These are phyloP conservation scores for Amphibolis antarctica DNA, from an alignment of 106 monocot species.

Conservation along the genomic window DNA sequence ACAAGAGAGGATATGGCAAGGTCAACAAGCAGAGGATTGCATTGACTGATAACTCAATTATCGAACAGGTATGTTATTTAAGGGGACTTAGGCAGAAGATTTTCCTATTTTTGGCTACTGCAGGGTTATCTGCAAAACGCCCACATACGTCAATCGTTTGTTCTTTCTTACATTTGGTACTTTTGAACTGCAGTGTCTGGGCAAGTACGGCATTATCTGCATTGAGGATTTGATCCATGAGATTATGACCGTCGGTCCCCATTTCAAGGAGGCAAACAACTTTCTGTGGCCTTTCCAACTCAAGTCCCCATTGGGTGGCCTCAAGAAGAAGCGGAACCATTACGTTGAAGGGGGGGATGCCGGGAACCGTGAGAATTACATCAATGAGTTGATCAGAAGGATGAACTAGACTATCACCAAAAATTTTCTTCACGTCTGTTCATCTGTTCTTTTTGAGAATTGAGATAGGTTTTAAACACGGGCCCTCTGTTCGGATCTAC, in stretches of 20 bases:
- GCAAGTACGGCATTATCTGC: conserved; percentile 22
- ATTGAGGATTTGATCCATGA: conserved; percentile 24
- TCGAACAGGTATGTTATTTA: conserved; percentile 11
- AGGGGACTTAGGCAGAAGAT: no score
- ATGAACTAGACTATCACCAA: conserved; percentile 11
- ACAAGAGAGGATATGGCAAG: conserved; percentile 32
- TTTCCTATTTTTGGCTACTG: no score
- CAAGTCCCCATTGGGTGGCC: conserved; percentile 16
- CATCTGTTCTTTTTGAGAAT: no score
- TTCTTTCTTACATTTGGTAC: background rate
- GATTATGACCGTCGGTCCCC: conserved; percentile 20
- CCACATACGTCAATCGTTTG: no score
- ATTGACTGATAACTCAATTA: conserved; percentile 23
- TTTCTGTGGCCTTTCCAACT: conserved; percentile 26
- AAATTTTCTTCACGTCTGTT: no score
- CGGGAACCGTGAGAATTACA: conserved; percentile 23
- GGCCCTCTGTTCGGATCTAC: no score
- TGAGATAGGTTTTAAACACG: no score
- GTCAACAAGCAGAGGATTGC: conserved; percentile 32
- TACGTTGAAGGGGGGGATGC: conserved; percentile 28
- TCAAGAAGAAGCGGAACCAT: conserved; percentile 26
- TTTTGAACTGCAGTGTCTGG: conserved; percentile 7
- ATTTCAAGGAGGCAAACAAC: conserved; percentile 27
- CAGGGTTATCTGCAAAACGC: no score
- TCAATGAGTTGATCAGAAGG: conserved; percentile 24